phyloP scores from a whole-genome alignment of 2,329 filamentous ascomycete genomes.

The Exophiala phaeomuriformis region DNA sequence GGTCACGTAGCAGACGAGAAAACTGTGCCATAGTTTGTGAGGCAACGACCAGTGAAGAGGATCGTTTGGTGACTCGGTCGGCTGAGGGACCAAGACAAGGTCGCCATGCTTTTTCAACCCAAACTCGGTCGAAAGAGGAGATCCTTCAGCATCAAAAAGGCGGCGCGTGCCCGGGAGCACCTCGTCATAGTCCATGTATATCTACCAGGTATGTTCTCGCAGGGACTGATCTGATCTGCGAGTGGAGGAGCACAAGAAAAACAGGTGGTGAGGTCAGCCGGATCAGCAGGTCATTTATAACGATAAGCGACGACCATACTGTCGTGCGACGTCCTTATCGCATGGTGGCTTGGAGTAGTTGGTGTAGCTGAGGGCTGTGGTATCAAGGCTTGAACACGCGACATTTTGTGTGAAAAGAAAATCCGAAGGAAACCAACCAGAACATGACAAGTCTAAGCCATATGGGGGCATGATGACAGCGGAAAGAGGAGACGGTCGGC shows the following conservation, averaged over 20 bases:
- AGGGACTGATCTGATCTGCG: neutral
- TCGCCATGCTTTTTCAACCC: conserved; percentile 34
- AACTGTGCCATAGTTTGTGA: conserved; percentile 47
- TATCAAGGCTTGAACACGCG: neutral
- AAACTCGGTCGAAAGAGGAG: conserved; percentile 16
- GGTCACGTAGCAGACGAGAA: conserved; percentile 48
- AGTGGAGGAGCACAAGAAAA: neutral
- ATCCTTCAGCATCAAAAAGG: conserved; percentile 25
- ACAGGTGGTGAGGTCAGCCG: neutral
- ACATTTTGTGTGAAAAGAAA: neutral
- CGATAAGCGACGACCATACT: neutral
- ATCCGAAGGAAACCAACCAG: neutral
- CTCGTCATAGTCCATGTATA: conserved; percentile 17
- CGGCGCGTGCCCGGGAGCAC: conserved; percentile 25
- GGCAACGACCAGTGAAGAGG: conserved; percentile 46
- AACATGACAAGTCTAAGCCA: neutral
- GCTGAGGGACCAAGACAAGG: conserved; percentile 48
- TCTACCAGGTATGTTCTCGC: neutral
- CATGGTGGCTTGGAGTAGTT: neutral
- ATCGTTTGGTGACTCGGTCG: conserved; percentile 48
- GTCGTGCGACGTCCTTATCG: conserved; percentile 9
- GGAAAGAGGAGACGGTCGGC: neutral
- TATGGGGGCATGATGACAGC: neutral
- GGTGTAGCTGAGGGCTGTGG: neutral
- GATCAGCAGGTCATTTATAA: neutral